Percentiles rank a stretch among this genome's conserved stretches.
These are phyloP conservation scores for Hypoxylon rubiginosum DNA, from an alignment of 2,329 filamentous ascomycete genomes.

Conservation along the genomic window DNA sequence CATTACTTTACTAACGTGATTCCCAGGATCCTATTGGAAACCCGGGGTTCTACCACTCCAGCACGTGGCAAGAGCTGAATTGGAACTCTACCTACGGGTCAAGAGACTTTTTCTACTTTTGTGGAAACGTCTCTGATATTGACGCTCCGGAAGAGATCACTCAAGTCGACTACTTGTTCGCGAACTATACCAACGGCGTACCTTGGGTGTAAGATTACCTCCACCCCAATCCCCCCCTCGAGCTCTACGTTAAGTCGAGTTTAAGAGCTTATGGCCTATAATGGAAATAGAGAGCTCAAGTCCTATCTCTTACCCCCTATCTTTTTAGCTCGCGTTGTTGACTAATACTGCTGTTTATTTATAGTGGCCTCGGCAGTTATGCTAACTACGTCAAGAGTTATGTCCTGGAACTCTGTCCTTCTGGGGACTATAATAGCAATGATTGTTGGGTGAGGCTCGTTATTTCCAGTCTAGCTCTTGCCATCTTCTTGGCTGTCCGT, in stretches of 20 bases:
- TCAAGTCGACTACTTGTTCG: conserved; percentile 59
- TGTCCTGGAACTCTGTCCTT: conserved; percentile 59
- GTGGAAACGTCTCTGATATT: conserved; percentile 63
- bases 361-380: conserved; percentile 62
- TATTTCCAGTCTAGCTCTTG: neutral
- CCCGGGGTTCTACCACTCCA: conserved; percentile 60
- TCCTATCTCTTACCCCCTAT: neutral
- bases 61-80: conserved; percentile 68
- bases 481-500: neutral
- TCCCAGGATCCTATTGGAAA: conserved; percentile 54
- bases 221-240: neutral
- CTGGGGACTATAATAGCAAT: conserved; percentile 57
- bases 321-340: neutral
- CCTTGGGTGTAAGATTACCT: conserved; percentile 57
- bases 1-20: conserved; percentile 57
- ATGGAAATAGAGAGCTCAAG: neutral
- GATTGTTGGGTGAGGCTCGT: conserved; percentile 58
- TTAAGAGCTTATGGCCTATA: neutral
- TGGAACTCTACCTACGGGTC: conserved; percentile 59
- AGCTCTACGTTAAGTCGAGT: neutral
- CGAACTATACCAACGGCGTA: conserved; percentile 63
- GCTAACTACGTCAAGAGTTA: conserved; percentile 64
- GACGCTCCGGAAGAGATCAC: conserved; percentile 59
- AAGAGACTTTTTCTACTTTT: conserved; percentile 66
- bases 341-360: conserved; percentile 7